Conservation (phyloP, 352 stramenopile genomes). For the Vaucheria bursata region DNA sequence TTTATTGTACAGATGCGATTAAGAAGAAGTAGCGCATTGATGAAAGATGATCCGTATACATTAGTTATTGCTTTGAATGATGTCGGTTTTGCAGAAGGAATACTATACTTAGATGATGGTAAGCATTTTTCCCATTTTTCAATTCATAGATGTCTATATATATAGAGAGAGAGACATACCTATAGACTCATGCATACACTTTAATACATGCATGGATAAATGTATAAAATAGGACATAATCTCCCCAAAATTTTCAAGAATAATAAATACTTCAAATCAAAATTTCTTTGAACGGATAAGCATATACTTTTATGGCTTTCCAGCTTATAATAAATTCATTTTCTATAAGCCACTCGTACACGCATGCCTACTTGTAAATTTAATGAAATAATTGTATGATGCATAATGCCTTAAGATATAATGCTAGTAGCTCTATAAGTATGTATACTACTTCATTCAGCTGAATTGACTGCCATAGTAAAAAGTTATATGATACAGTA, state of each 20-base stretch:
- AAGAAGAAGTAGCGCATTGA: conserved; percentile 79
- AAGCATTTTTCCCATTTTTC: conserved; percentile 58
- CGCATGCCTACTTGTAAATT: too few species aligned
- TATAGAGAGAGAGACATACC: not conserved
- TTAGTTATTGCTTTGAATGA: conserved; percentile 82
- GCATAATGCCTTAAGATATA: too few species aligned
- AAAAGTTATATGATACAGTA: too few species aligned
- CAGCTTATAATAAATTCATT: too few species aligned
- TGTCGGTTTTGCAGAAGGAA: conserved; percentile 63
- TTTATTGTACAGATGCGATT: conserved; percentile 70
- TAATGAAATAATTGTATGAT: too few species aligned
- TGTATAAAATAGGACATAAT: too few species aligned
- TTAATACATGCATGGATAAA: conserved; percentile 28
- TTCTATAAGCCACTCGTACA: too few species aligned
- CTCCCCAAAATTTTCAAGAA: too few species aligned
- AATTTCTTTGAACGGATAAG: conserved; percentile 43
- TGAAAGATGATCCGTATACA: conserved; percentile 93
- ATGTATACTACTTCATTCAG: too few species aligned
- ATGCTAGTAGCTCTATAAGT: too few species aligned
- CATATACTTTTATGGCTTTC: conserved; percentile 28
- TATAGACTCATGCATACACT: conserved; percentile 51
- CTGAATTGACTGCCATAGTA: too few species aligned
- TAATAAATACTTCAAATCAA: conserved; percentile 22
- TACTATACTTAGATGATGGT: conserved; percentile 90
- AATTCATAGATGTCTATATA: not conserved